Conservation (phyloP, 2,329 filamentous ascomycete genomes). For the Beauveria scarabaeidicola region DNA sequence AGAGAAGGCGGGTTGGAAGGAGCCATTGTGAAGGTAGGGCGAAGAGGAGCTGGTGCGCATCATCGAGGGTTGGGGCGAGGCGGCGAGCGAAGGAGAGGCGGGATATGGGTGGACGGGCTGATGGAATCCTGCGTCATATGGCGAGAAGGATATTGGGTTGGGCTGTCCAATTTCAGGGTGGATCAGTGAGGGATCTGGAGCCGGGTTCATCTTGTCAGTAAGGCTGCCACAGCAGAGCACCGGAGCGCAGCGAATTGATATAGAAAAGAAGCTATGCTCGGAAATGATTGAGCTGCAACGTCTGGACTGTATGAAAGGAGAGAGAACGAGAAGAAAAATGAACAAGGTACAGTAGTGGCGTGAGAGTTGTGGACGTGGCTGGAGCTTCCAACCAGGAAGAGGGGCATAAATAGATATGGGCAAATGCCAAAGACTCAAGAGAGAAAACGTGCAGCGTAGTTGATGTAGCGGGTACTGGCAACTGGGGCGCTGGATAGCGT, state of each 20-base stretch:
- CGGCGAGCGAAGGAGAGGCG: constrained; percentile 55
- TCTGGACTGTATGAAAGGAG: not conserved
- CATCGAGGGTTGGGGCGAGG: constrained; percentile 39
- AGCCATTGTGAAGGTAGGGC: constrained; percentile 53
- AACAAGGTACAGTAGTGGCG: not conserved
- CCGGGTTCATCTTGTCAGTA: constrained; percentile 27
- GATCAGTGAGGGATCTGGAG: constrained; percentile 47
- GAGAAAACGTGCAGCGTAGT: not conserved
- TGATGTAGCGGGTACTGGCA: not conserved
- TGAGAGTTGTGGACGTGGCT: constrained; percentile 10
- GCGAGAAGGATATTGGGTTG: constrained; percentile 33
- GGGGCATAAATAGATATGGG: constrained; percentile 1
- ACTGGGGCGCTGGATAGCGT: not conserved
- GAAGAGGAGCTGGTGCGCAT: constrained; percentile 52
- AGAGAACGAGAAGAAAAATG: not conserved
- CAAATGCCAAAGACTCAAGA: not conserved
- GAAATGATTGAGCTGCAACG: not conserved
- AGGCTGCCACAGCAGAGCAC: constrained; percentile 8
- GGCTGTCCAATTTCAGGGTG: constrained; percentile 44
- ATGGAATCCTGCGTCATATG: constrained; percentile 41
- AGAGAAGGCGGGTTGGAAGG: constrained; percentile 42
- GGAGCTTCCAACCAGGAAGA: not conserved
- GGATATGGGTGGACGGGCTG: constrained; percentile 41
- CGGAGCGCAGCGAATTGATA: not conserved
- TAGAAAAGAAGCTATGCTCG: not conserved